A percentile compares a stretch with the other conserved stretches of the same genome.
These are phyloP conservation scores for Albifimbria verrucaria DNA, from an alignment of 2,329 filamentous ascomycete genomes.

Conservation along the genomic window DNA sequence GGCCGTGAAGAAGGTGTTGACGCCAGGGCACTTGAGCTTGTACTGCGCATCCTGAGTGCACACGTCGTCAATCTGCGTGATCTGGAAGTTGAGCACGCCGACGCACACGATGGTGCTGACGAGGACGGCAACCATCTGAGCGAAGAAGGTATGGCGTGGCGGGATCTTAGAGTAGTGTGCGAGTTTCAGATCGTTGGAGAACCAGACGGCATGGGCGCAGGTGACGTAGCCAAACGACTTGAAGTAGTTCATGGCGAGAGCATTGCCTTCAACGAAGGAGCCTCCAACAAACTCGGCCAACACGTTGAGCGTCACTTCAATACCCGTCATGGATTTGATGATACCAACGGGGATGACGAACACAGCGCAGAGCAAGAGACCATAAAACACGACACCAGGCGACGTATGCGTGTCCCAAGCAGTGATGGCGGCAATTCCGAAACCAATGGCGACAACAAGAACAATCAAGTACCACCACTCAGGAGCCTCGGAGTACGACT, in stretches of 20 bases:
- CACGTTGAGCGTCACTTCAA: slow-evolving; percentile 50
- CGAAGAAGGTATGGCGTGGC: slow-evolving; percentile 55
- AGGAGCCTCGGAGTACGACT: slow-evolving; percentile 43
- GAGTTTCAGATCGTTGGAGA: slow-evolving; percentile 46
- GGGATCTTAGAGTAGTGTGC: slow-evolving; percentile 60
- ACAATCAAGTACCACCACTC: slow-evolving; percentile 52
- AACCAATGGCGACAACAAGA: slow-evolving; percentile 39
- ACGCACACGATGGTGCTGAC: slow-evolving; percentile 49
- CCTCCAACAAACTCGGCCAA: slow-evolving; percentile 52
- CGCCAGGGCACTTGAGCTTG: slow-evolving; percentile 48
- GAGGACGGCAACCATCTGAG: slow-evolving; percentile 56
- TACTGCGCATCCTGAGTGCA: slow-evolving; percentile 45
- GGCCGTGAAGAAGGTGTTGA: slow-evolving; percentile 55
- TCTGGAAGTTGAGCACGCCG: slow-evolving; percentile 46
- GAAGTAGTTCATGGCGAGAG: slow-evolving; percentile 52
- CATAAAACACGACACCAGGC: slow-evolving; percentile 49
- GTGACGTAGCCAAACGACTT: slow-evolving; percentile 50
- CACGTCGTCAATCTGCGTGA: slow-evolving; percentile 45
- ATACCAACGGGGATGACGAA: slow-evolving; percentile 52
- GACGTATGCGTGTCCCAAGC: slow-evolving; percentile 49
- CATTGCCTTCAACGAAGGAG: slow-evolving; percentile 47
- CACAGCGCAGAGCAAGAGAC: slow-evolving; percentile 44
- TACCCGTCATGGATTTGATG: slow-evolving; percentile 50
- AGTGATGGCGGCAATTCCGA: slow-evolving; percentile 44
- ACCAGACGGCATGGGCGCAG: slow-evolving; percentile 48